Percentiles rank a stretch among this genome's conserved stretches.
Conservation (phyloP, 2,329 filamentous ascomycete species). For the Clonostachys chloroleuca region DNA sequence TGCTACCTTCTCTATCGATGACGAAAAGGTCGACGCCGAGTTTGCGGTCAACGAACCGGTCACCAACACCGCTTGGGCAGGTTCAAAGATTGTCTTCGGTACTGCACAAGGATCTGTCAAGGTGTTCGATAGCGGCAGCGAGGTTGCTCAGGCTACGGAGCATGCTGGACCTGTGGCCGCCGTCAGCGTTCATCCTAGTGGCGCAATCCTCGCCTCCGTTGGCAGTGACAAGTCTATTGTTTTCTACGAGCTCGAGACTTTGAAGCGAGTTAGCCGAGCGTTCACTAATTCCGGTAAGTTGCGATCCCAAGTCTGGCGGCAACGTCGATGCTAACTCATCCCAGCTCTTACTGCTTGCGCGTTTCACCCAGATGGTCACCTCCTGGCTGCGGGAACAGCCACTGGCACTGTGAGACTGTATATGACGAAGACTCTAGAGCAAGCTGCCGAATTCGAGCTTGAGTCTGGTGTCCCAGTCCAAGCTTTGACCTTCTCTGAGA, state of each 20-base stretch:
- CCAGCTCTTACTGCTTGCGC: slow-evolving; percentile 70
- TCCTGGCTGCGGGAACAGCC: slow-evolving; percentile 79
- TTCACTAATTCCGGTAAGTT: slow-evolving; percentile 73
- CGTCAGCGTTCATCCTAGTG: slow-evolving; percentile 77
- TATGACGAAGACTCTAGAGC: slow-evolving; percentile 75
- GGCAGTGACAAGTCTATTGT: slow-evolving; percentile 90
- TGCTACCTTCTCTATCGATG: slow-evolving; percentile 69
- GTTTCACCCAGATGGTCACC: slow-evolving; percentile 96
- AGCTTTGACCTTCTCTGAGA: slow-evolving; percentile 85
- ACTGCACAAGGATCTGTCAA: slow-evolving; percentile 76
- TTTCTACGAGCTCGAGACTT: slow-evolving; percentile 72
- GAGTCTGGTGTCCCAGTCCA: slow-evolving; percentile 59
- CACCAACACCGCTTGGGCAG: slow-evolving; percentile 61
- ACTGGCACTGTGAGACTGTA: slow-evolving; percentile 84
- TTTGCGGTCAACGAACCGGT: slow-evolving; percentile 65
- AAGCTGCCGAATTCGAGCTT: slow-evolving; percentile 69
- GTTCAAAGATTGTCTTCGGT: slow-evolving; percentile 64
- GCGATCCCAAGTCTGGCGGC: background rate
- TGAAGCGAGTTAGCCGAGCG: slow-evolving; percentile 70
- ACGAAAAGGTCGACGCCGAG: slow-evolving; percentile 63
- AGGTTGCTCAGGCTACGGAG: slow-evolving; percentile 67
- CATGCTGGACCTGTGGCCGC: slow-evolving; percentile 80
- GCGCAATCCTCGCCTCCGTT: slow-evolving; percentile 78
- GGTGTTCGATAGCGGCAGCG: slow-evolving; percentile 68
- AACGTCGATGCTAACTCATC: slow-evolving; percentile 9